A percentile compares a stretch with the other conserved stretches of the same genome.
phyloP scores from a whole-genome alignment of 345 rosid species.

The Rhizophora mangle region DNA sequence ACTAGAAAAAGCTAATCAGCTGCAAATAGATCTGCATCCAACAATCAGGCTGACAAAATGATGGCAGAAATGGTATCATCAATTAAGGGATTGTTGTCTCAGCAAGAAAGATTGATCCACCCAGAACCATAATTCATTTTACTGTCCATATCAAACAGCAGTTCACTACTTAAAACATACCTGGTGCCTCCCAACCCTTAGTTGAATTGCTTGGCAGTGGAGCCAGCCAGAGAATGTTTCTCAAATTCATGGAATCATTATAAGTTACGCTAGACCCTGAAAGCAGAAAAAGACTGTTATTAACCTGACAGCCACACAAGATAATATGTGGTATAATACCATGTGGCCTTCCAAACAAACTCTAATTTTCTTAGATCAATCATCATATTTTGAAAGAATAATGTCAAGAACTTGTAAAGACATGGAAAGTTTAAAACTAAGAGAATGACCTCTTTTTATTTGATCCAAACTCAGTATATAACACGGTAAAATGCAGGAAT shows the following conservation, averaged over 20 bases:
- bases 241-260: conserved; percentile 74
- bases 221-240: conserved; percentile 92
- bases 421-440: neutral
- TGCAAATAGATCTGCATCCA: neutral
- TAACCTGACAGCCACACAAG: neutral
- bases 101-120: neutral
- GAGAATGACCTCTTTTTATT: neutral
- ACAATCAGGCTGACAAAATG: neutral
- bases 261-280: conserved; percentile 64
- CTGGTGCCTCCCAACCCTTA: conserved; percentile 67
- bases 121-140: conserved; percentile 2
- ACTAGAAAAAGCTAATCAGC: neutral
- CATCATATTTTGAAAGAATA: neutral
- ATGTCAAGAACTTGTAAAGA: neutral
- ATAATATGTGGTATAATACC: neutral
- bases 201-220: conserved; percentile 65
- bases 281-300: neutral
- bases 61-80: neutral
- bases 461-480: neutral
- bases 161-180: conserved; percentile 32
- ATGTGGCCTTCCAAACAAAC: neutral
- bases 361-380: neutral
- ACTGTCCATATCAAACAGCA: neutral
- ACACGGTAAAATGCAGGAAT: neutral
- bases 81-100: neutral